Evolutionary conservation across 768 basidiomycete species (phyloP), one percentile per base, ranked within the genome.

Genomic region (Rhizopogon sp.): DNA sequence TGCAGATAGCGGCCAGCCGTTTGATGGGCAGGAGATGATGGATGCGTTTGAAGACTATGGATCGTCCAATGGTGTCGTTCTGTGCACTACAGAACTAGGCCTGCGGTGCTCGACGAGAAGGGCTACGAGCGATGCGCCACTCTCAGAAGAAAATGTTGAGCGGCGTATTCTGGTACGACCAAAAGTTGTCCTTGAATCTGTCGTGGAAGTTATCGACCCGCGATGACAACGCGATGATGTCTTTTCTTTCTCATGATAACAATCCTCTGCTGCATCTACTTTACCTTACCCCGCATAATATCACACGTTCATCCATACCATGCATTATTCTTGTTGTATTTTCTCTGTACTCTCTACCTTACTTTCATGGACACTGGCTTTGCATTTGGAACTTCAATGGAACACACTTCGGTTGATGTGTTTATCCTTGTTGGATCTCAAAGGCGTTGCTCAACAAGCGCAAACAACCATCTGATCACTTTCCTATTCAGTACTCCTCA

Each of bases 101-200:
- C 65, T 91, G 57, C 74, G 79, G 49, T 88, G 88, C 56, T 78
- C 79, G 42, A 87, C 83, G 41, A 73, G 77, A 51, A 78, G 74
- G 43, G 41, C 59, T 16, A 62, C 17, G 13, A 33, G 51, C 28
- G 66, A 72, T 22, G 55, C 33, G 35, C 55, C 62, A 22, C 67
- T 66, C 11, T 76, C 69, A 6, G 79, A 75, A 31, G 78, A 74
- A 35, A 66, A 61, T 25, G 66, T 82, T 42, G 88, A 88, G 50
- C 76, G 78, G 57, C 78, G 83, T 61, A 67, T 84, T 52, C 68
- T 90, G 49, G 71, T 90, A 55, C 76, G 76, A 64, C 87, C 88
- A n/a, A 90, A 87, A 66, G 87, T 90, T 3, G 81, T 90, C 40
- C 69, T 90, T 54, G 87, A 90, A 63, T 83, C 83, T n/a, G 85